These are phyloP conservation scores for Leccinum boreale DNA, from an alignment of 768 basidiomycete species.

Conservation along the genomic window DNA sequence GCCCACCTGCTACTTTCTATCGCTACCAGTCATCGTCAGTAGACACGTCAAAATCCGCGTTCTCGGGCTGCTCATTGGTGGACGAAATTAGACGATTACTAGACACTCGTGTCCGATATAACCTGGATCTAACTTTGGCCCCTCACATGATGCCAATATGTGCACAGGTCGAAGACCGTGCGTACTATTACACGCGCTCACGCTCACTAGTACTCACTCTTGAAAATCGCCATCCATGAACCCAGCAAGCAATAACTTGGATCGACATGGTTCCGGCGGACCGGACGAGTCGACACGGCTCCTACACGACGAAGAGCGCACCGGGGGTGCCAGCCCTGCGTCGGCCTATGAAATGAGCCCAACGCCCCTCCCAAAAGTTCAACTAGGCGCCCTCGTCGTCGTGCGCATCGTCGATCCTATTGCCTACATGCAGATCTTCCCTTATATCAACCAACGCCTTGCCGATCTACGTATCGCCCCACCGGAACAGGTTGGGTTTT, in stretches of 20 bases:
- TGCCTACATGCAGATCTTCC: constrained; percentile 4
- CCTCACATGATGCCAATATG: neutral
- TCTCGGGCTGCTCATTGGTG: neutral
- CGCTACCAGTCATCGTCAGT: neutral
- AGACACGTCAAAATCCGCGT: neutral
- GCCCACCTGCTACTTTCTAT: neutral
- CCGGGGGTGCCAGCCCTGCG: neutral
- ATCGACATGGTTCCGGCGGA: neutral
- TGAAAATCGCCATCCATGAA: neutral
- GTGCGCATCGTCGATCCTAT: neutral
- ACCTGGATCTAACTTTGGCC: neutral
- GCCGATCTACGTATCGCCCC: neutral
- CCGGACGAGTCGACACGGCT: constrained; percentile 2
- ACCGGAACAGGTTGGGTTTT: constrained; percentile 9
- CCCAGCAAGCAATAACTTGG: neutral
- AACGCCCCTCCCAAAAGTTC: constrained; percentile 2
- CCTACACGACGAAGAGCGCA: neutral
- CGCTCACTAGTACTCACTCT: neutral
- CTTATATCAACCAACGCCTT: constrained; percentile 9
- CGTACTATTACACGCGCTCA: neutral
- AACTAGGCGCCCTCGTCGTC: neutral
- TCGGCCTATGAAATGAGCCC: neutral
- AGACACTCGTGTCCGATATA: neutral
- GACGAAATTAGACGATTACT: neutral
- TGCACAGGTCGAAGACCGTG: neutral